Base-by-base conservation (phyloP, 805 yeast genomes). In the Hagleromyces aurorensis region DNA sequence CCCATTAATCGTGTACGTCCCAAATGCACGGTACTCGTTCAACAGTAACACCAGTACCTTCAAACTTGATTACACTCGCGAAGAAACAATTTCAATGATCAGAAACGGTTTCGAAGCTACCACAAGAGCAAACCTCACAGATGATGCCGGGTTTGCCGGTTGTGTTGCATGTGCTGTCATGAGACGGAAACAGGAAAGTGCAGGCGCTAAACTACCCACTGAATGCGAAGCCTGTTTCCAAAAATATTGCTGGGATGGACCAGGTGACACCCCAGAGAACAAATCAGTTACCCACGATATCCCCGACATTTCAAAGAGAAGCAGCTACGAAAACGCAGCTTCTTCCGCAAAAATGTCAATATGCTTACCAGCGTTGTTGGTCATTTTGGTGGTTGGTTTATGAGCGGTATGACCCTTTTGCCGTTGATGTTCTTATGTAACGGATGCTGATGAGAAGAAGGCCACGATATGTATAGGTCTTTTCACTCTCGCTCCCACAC, bases 161-260 rank as follows among this genome's bases (percentile, higher is more conserved):
- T 84, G 94, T 62, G 67, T 84, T 27, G 82, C 81, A 3, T 84
- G 94, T 65, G 94, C 93, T 7, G 69, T 84, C 25, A 65, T 83
- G 35, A 78, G 83, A 60, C 73, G 94, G 53, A 72, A 78, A 23
- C 76, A 78, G 49, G 91, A 83, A 58, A 67, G 86, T 50, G 56
- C 66, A 21, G 74, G 75, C 16, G 56, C 64, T 20, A 64, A 69
- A 11, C 78, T 79, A 36, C 55, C 64, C 9, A 75, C 66, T 2
- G 84, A 80, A 48, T 85, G 96, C 61, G 59, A 71, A 43, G 38
- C 61, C 31, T 85, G 96, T 53, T 82, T 85, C 53, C 57, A 62
- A 19, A 63, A 61, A 5, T 83, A 83, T 56, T 85, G 95, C 57
- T 85, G 87, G 87, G n/a, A n/a, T n/a, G n/a, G n/a, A n/a, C n/a